A percentile compares a stretch with the other conserved stretches of the same genome.
phyloP scores from a whole-genome alignment of 495 filamentous ascomycete species.

The Wilcoxina mikolae region DNA sequence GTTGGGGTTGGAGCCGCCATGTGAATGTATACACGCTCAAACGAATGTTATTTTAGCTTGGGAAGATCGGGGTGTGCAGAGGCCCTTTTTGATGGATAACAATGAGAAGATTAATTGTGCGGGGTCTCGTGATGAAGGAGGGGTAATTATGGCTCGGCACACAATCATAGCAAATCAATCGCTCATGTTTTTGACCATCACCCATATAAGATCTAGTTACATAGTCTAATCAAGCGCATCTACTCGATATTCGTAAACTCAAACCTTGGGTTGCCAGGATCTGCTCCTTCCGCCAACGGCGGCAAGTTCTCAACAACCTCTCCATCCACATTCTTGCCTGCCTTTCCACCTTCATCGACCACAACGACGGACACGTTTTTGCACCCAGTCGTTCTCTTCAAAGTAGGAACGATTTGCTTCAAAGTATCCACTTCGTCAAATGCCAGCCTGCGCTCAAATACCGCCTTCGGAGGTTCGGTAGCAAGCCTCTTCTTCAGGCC shows the following conservation, averaged over 20 bases:
- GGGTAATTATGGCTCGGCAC: too few relatives aligned
- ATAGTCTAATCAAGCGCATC: not conserved
- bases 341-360: conserved; percentile 57
- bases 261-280: conserved; percentile 68
- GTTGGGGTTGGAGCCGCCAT: not conserved
- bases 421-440: conserved; percentile 73
- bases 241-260: conserved; percentile 17
- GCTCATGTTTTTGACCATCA: not conserved
- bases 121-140: too few relatives aligned
- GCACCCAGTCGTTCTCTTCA: conserved; percentile 51
- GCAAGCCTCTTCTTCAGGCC: conserved; percentile 65
- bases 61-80: too few relatives aligned
- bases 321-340: conserved; percentile 39
- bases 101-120: too few relatives aligned
- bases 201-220: conserved; percentile 1
- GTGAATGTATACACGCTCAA: too few relatives aligned
- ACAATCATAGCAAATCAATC: too few relatives aligned
- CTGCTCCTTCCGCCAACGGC: conserved; percentile 46
- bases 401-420: conserved; percentile 40
- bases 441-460: conserved; percentile 65
- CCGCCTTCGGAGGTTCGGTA: conserved; percentile 40
- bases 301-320: conserved; percentile 42
- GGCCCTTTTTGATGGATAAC: too few relatives aligned
- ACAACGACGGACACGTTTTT: conserved; percentile 48
- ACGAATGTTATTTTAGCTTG: too few relatives aligned